Evolutionary conservation across 2,329 filamentous ascomycete genomes (phyloP).

Genomic region (Monosporascus sp.): DNA sequence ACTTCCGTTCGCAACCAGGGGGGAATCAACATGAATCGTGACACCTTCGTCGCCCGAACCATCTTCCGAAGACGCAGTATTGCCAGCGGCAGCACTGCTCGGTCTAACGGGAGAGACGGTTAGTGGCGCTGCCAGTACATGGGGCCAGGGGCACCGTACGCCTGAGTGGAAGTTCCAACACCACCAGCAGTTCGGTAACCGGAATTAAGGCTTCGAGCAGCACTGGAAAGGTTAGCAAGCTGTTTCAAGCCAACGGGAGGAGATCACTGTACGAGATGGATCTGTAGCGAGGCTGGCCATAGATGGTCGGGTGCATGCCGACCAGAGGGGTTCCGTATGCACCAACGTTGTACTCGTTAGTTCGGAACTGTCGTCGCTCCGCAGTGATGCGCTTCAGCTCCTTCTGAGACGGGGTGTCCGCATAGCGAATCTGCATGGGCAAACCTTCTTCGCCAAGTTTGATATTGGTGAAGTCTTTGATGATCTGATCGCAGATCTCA

Average conservation of each 20-base stretch:
- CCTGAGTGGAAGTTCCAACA: background rate
- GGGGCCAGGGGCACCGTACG: slow-evolving; percentile 10
- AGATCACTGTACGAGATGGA: slow-evolving; percentile 21
- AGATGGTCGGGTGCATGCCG: slow-evolving; percentile 47
- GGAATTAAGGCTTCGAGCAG: background rate
- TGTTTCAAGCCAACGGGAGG: background rate
- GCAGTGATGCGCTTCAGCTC: slow-evolving; percentile 93
- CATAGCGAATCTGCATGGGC: slow-evolving; percentile 89
- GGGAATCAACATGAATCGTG: slow-evolving; percentile 49
- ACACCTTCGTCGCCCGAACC: slow-evolving; percentile 46
- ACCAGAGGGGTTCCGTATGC: slow-evolving; percentile 61
- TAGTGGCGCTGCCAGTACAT: slow-evolving; percentile 19
- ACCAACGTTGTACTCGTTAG: slow-evolving; percentile 85
- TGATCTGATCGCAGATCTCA: slow-evolving; percentile 84
- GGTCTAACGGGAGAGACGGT: slow-evolving; percentile 35
- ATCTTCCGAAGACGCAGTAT: slow-evolving; percentile 40
- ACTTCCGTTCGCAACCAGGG: slow-evolving; percentile 37
- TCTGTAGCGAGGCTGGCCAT: slow-evolving; percentile 34
- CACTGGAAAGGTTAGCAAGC: slow-evolving; percentile 8
- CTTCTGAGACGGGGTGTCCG: slow-evolving; percentile 95
- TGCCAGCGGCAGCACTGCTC: slow-evolving; percentile 34
- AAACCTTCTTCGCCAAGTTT: slow-evolving; percentile 72
- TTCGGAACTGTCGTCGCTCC: slow-evolving; percentile 90
- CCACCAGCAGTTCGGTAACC: background rate
- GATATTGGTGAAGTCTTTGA: slow-evolving; percentile 78